Percentiles rank a stretch among this genome's conserved stretches.
Conservation (phyloP, 2,329 filamentous ascomycete genomes). For the Fusarium sp. region DNA sequence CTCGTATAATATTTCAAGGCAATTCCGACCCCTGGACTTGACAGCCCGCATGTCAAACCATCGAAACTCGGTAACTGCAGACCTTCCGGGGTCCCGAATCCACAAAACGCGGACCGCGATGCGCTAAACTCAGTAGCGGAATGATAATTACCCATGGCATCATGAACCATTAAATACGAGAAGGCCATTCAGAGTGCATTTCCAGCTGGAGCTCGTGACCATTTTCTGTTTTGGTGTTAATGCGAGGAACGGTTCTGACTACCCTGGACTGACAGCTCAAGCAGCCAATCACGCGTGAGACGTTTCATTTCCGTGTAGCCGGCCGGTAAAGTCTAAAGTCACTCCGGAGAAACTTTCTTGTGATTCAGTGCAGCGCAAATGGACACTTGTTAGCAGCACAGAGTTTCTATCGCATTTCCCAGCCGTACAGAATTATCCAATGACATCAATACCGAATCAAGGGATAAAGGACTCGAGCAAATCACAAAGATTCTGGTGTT, state of each 20-base stretch:
- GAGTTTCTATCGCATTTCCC: fast-evolving
- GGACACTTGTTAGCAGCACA: fast-evolving
- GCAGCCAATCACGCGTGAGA: neutral
- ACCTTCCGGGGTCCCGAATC: neutral
- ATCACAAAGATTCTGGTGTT: neutral
- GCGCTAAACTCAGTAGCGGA: neutral
- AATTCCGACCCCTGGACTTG: neutral
- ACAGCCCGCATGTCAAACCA: neutral
- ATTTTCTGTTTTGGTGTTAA: neutral
- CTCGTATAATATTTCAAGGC: neutral
- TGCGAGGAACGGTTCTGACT: neutral
- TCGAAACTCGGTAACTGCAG: neutral
- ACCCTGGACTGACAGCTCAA: neutral
- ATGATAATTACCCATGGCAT: neutral
- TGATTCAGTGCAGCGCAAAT: fast-evolving
- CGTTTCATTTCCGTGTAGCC: neutral
- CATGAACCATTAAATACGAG: neutral
- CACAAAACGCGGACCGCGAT: neutral
- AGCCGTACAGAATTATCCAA: neutral
- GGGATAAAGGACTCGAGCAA: neutral
- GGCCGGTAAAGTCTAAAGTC: neutral
- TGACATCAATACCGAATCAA: neutral
- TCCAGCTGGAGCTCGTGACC: neutral
- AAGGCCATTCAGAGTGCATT: neutral
- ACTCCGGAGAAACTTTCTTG: neutral